Evolutionary conservation across 257 asterid genomes (phyloP), one percentile per base, ranked within the genome.

Genomic region (Apocynum venetum): DNA sequence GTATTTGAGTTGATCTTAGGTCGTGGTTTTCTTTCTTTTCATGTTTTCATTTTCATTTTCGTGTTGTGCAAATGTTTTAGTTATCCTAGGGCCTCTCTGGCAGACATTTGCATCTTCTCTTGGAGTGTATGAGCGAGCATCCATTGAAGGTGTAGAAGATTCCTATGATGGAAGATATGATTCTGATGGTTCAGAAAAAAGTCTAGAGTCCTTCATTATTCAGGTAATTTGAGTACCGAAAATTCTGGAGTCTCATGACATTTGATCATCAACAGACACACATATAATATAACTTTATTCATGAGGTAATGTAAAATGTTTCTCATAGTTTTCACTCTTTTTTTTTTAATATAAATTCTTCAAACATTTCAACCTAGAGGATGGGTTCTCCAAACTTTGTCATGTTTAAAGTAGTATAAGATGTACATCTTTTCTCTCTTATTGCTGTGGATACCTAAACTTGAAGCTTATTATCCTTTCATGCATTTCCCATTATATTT

Each of bases 141-240:
- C 92, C 64, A 83, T 96, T 75, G 88, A 93, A 79, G 97, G 99
- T 46, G 80, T 81, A 60, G 97, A 90, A 81, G 97, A 96, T 87
- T 83, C 97, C 46, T 91, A 85, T 80, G 98, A 93, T 73, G 99
- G 98, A 71, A 89, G 98, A 85, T 93, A 96, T 82, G 99, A 96
- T 88, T 96, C 99, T 66, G 97, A 96, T 85, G 97, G 99, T 43
- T 85, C 93, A 36, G 98, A 93, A 82, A 87, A 84, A 80, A 93
- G 99, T 79, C 92, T 96, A 0, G 98, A 91, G 86, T 91, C 98
- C 71, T 93, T 93, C 79, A 81, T 93, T 85, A 88, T 91, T 84
- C 99, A 96, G 99, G 99, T 93, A 75, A 77, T 56, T 8, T 19
- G 36, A 12, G 55, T 73, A 14, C 36, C 47, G 64, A 60, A 60